Conservation (phyloP, 2,329 filamentous ascomycete species). For the Amylocarpus encephaloides region DNA sequence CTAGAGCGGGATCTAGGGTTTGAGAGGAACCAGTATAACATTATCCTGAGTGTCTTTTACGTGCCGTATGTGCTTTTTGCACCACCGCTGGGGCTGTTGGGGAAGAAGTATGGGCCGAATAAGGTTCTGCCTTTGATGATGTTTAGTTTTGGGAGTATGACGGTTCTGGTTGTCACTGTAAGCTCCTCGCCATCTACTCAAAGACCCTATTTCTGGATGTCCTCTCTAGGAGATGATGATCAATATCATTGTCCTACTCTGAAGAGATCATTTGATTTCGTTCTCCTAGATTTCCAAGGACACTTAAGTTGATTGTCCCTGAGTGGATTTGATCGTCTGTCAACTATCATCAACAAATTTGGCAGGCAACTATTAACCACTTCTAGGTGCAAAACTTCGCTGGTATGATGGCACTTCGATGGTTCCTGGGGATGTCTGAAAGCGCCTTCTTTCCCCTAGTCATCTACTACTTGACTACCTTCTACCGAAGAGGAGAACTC, state of each 20-base stretch:
- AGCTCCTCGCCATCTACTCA: too few species aligned
- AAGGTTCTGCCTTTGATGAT: slow-evolving; percentile 61
- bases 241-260: too few species aligned
- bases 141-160: slow-evolving; percentile 60
- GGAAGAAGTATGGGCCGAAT: slow-evolving; percentile 61
- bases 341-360: too few species aligned
- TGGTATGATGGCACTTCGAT: slow-evolving; percentile 60
- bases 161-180: slow-evolving; percentile 36
- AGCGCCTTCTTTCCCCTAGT: slow-evolving; percentile 65
- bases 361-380: neutral
- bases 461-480: slow-evolving; percentile 50
- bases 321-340: neutral
- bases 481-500: slow-evolving; percentile 66
- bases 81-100: slow-evolving; percentile 56
- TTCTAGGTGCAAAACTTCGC: slow-evolving; percentile 52
- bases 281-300: too few species aligned
- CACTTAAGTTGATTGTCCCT: neutral
- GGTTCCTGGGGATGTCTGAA: slow-evolving; percentile 63
- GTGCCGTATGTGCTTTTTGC: slow-evolving; percentile 67
- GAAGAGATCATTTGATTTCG: too few species aligned
- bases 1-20: slow-evolving; percentile 48
- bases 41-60: slow-evolving; percentile 66
- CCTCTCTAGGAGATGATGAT: too few species aligned
- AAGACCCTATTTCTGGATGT: too few species aligned
- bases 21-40: slow-evolving; percentile 58